Evolutionary conservation across 2,329 filamentous ascomycete species (phyloP), one percentile per base, ranked within the genome.

Genomic region (Stylonectria norvegica): DNA sequence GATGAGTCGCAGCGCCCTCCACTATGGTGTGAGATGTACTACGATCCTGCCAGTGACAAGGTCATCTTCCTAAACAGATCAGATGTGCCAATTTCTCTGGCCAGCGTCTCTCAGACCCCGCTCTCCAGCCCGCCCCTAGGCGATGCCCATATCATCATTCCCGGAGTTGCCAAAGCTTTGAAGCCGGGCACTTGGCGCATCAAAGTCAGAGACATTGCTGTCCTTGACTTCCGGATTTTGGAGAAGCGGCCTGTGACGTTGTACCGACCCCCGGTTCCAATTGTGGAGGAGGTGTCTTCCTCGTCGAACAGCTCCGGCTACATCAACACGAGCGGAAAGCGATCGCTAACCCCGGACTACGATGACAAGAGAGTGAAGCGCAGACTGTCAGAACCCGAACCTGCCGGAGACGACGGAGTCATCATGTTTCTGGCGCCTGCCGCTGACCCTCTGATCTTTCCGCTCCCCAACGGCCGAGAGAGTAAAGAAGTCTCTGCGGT

Each of bases 11-110:
- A 64, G 6, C 63, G 71, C 12, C 73, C 74, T 12, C 68, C 72
- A 4, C 52, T 80, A n/a, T 78, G 73, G 73, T 79, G 75, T 56
- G 75, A 79, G 57, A 63, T 81, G 23, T 80, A 79, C 51, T 80
- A 79, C 49, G 74, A 80, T 57, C 76, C 77, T 12, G 65, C 70
- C 47, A 78, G 76, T 60, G 76, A 80, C 56, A 72, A 74, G 56
- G 69, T 78, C 50, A 76, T 80, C 43, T 68, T 80, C 18, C 58
- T 71, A 36, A 81, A 79, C 58, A 69, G 67, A 42, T 78, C 76
- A 12, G 72, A 79, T 25, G 65, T 72, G 2, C 76, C 76, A 30
- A 72, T 80, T 38, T 63, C 63, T 17, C 63, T 81, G 20, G 66
- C 68, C 15, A 66, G 70, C 37, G 53, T 72, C 37, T 74, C 71